These are phyloP conservation scores for Ascochyta fabae DNA, from an alignment of 2,329 filamentous ascomycete genomes.

Conservation along the genomic window DNA sequence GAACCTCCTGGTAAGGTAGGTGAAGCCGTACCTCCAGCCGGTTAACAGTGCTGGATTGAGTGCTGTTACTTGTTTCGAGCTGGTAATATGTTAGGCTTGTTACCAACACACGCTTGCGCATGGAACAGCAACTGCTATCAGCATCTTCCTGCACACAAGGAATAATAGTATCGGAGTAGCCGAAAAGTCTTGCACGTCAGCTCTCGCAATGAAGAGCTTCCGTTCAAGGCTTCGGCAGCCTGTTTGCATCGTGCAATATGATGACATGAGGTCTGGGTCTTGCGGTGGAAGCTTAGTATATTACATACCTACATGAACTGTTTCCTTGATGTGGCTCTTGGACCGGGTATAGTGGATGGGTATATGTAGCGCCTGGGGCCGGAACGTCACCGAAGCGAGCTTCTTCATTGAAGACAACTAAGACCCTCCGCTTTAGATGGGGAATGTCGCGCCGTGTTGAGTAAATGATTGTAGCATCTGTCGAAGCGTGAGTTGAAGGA, in stretches of 20 bases:
- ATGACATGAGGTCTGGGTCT: neutral
- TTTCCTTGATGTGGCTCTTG: neutral
- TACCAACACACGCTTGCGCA: too few relatives aligned
- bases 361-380: neutral
- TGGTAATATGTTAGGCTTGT: too few relatives aligned
- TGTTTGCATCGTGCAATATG: neutral
- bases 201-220: constrained; percentile 11
- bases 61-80: too few relatives aligned
- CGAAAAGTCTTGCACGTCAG: constrained; percentile 15
- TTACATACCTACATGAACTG: neutral
- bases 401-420: neutral
- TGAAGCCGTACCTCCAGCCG: too few relatives aligned
- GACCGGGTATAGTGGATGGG: neutral
- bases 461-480: neutral
- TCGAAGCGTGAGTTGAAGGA: neutral
- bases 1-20: too few relatives aligned
- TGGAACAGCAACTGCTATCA: too few relatives aligned
- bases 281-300: neutral
- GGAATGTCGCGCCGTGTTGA: neutral
- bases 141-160: too few relatives aligned
- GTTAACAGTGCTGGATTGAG: too few relatives aligned
- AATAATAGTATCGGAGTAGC: neutral
- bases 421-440: neutral
- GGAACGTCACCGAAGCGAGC: neutral
- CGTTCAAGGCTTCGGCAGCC: constrained; percentile 14